Base-by-base conservation (phyloP, 805 yeast genomes). In the Candida saitoana region DNA sequence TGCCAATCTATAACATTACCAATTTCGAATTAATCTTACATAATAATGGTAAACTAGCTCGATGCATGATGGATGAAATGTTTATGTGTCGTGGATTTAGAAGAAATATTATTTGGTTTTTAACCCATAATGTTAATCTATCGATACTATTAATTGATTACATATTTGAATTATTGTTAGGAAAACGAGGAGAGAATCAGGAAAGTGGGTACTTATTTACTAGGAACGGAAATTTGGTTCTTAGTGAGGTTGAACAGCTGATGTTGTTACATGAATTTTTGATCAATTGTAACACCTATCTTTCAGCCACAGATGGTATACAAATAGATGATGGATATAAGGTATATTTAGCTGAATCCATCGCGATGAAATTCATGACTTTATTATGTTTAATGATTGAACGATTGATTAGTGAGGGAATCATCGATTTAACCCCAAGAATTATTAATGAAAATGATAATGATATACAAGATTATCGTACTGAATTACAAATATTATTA, bases 251-350 rank as follows among this genome's bases (percentile, higher is more conserved):
- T 38, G 91, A 84, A 50, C 69, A 64, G 46, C 74, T 77, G 49
- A 81, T 83, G 87, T 54, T 85, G 11, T 57, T 85, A 29, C 89
- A 83, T 60, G 88, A 82, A 55, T 80, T 84, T 49, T 69, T 85
- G 44, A 69, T 79, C n/a, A 78, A 76, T 46, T 74, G 66, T 29
- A 49, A 54, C 18, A 48, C 49, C n/a, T 65, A 64, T 39, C 50
- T 67, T 12, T 51, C 61, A 3, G 63, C 67, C 1, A 48, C 59
- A 4, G 62, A 60, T 12, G 67, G 67, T 5, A 51, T 62, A 5
- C 65, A 57, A 24, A 52, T 54, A 5, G 60, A 57, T 7, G 58
- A 51, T 36, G 67, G 62, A 1, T 50, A 53, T 39, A 55, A 56
- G 46, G 56, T 62, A 5, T 56, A 52, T 1, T 45, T 65, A 22